phyloP scores from a whole-genome alignment of 2,329 filamentous ascomycete species.

The Colletotrichum nymphaeae region DNA sequence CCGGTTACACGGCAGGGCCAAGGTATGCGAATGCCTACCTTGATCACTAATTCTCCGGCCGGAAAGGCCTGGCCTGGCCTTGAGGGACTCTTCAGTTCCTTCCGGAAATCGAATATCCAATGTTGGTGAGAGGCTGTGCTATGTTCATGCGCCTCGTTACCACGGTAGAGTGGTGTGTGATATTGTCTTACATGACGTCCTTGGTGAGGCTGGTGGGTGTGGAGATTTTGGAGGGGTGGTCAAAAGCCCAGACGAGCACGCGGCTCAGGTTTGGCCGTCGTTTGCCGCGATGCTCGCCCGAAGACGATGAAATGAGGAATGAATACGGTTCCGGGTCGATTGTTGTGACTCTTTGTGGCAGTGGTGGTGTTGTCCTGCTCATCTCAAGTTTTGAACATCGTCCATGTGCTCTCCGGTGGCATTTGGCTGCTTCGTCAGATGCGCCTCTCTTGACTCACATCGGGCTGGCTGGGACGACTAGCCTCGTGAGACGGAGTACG shows the following conservation, averaged over 20 bases:
- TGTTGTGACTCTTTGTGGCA: background rate
- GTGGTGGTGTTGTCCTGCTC: constrained; percentile 7
- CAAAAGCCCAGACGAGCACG: constrained; percentile 2
- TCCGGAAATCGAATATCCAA: background rate
- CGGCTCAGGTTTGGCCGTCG: constrained; percentile 9
- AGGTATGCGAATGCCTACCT: constrained; percentile 17
- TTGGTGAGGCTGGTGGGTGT: background rate
- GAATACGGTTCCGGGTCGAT: background rate
- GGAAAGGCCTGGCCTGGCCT: background rate
- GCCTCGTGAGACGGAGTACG: constrained; percentile 2
- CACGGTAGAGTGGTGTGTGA: background rate
- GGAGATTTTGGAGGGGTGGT: background rate
- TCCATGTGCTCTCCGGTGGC: constrained; percentile 16
- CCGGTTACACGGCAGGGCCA: constrained; percentile 34
- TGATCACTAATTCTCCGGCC: constrained; percentile 27
- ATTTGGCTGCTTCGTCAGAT: constrained; percentile 9
- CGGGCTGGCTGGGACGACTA: background rate
- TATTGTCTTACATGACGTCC: constrained; percentile 33
- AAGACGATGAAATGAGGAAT: background rate
- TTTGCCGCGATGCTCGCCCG: constrained; percentile 2
- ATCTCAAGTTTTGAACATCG: constrained; percentile 6
- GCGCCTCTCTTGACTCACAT: constrained; percentile 20
- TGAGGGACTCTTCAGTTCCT: background rate
- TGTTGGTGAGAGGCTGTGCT: constrained; percentile 12
- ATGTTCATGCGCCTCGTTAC: constrained; percentile 28